Base-by-base conservation (phyloP, 2,329 filamentous ascomycete genomes). In the Monosporascus sp. region DNA sequence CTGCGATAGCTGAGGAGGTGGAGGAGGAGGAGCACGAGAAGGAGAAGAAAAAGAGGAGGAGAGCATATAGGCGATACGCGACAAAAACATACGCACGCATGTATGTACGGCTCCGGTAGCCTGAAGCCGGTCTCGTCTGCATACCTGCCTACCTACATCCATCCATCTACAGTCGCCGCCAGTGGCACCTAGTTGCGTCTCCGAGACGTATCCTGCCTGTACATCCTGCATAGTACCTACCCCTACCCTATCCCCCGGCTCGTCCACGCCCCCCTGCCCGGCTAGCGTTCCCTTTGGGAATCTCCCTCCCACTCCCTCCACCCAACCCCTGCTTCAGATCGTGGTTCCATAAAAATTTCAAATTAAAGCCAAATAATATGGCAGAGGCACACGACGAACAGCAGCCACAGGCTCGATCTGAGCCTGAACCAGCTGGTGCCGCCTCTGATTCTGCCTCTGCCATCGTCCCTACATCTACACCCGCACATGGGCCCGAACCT, bases 321-420 rank as follows among this genome's bases (percentile, higher is more conserved):
- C 60, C 31, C 59, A 58, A 58, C 66, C 66, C 66, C 66, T 68
- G 66, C 60, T n/a, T 65, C 61, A 63, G 64, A 65, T 68, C 65
- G 63, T 59, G 62, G 63, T 63, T 61, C 62, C 61, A 65, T 64
- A 64, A 65, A 63, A 63, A 62, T 60, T 62, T 63, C 64, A 68
- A 68, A 67, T 67, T 68, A 68, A 68, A 68, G 63, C 63, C 65
- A 66, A 68, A 68, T 67, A 64, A 66, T 65, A 68, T 66, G 66
- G 61, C 64, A 67, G 66, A 67, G 61, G 61, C 63, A 66, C 62
- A 67, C 59, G 60, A 67, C 61, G 38, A 11, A 41, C 5, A 46
- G 20, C 66, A 65, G 65, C 66, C 65, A 66, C 63, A 66, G 66
- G 66, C 62, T 65, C 61, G 63, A 65, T 62, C 62, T 65, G 62